phyloP scores from a whole-genome alignment of 2,329 filamentous ascomycete genomes.

The Fusarium metavorans region DNA sequence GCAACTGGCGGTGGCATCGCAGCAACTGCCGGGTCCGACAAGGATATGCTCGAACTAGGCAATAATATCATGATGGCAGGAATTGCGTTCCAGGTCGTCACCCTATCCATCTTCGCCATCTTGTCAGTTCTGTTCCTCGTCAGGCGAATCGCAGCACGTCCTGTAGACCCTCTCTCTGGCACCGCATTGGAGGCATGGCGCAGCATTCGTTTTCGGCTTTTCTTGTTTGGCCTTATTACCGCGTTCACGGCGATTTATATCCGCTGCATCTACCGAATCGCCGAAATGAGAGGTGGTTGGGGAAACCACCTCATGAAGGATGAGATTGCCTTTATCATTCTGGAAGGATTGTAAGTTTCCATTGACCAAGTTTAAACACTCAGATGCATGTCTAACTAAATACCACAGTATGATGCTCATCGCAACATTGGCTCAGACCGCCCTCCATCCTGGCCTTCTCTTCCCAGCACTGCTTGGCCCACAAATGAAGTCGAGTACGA shows the following conservation, averaged over 20 bases:
- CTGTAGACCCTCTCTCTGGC: not conserved
- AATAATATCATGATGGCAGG: not conserved
- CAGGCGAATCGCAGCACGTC: not conserved
- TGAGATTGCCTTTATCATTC: not conserved
- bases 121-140: not conserved
- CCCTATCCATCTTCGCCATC: not conserved
- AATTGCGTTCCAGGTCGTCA: not conserved
- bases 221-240: not conserved
- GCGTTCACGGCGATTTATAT: not conserved
- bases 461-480: not conserved
- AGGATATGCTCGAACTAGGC: not conserved
- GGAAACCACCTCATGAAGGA: not conserved
- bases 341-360: not conserved
- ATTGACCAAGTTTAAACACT: fast-evolving
- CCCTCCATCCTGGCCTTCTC: not conserved
- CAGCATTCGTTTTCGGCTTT: not conserved
- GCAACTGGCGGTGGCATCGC: not conserved
- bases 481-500: not conserved
- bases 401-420: not conserved
- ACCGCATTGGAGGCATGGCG: not conserved
- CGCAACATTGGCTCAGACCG: not conserved
- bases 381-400: not conserved
- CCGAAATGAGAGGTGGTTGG: not conserved
- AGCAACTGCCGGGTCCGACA: not conserved
- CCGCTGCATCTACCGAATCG: not conserved